Percentiles rank a stretch among this genome's conserved stretches.
phyloP scores from a whole-genome alignment of 2,329 filamentous ascomycete genomes.

The Pseudogymnoascus sp. region DNA sequence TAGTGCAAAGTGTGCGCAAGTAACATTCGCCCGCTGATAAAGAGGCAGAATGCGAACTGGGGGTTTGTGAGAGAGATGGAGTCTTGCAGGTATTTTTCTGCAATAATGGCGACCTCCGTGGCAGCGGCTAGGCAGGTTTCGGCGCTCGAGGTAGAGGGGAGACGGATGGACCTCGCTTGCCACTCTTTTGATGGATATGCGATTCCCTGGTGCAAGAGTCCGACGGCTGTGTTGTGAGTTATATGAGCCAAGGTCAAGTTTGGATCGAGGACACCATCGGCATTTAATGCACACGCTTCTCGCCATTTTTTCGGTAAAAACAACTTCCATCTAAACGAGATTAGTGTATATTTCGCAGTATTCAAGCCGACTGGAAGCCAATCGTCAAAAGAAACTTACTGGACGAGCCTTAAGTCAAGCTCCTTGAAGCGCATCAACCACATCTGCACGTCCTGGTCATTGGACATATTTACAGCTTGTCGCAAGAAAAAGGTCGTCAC shows the following conservation, averaged over 20 bases:
- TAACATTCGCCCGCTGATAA: conserved; percentile 28
- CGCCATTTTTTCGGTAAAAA: conserved; percentile 27
- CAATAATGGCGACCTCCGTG: conserved; percentile 22
- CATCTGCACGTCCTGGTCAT: conserved; percentile 25
- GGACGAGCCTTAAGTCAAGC: conserved; percentile 26
- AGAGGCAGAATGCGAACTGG: conserved; percentile 28
- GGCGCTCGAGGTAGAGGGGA: conserved; percentile 21
- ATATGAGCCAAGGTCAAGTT: conserved; percentile 26
- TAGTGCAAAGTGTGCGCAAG: conserved; percentile 31
- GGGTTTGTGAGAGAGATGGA: conserved; percentile 26
- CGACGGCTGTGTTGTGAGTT: conserved; percentile 26
- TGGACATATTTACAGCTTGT: conserved; percentile 26
- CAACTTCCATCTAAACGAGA: conserved; percentile 24
- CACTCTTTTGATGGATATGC: conserved; percentile 28
- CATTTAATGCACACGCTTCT: conserved; percentile 31
- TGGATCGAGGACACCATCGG: conserved; percentile 28
- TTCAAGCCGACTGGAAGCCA: not conserved
- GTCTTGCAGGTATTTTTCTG: conserved; percentile 21
- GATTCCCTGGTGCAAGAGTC: conserved; percentile 24
- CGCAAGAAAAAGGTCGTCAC: conserved; percentile 32
- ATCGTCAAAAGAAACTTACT: conserved; percentile 13
- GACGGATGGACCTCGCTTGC: conserved; percentile 19
- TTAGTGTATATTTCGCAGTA: not conserved
- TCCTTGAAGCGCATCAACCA: conserved; percentile 31
- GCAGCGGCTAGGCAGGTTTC: conserved; percentile 24